A percentile compares a stretch with the other conserved stretches of the same genome.
Evolutionary conservation across 352 stramenopile species (phyloP).

Genomic region (Pythium coloratum): DNA sequence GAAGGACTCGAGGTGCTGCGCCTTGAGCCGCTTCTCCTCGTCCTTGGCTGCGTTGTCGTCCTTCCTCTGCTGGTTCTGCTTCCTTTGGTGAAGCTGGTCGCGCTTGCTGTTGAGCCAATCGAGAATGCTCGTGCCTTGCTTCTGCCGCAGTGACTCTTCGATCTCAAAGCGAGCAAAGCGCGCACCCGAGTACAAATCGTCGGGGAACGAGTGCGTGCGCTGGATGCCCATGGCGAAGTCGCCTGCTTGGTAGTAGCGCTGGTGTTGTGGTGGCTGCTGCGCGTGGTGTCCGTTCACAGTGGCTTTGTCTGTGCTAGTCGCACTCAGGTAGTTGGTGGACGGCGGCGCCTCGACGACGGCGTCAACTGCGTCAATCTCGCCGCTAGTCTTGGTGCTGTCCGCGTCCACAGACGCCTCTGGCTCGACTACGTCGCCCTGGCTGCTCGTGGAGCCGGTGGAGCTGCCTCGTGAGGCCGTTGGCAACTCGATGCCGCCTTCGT

Average conservation of each 20-base stretch:
- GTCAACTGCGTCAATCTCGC: neutral
- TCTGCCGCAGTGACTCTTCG: conserved; percentile 64
- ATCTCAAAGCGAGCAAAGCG: conserved; percentile 80
- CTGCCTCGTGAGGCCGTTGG: conserved; percentile 11
- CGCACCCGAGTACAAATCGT: conserved; percentile 70
- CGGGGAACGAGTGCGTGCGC: conserved; percentile 80
- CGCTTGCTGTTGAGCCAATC: conserved; percentile 63
- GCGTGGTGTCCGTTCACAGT: neutral
- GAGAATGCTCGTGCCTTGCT: conserved; percentile 63
- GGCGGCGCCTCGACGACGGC: neutral
- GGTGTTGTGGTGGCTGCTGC: conserved; percentile 1
- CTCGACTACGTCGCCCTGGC: conserved; percentile 22
- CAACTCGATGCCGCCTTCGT: conserved; percentile 14
- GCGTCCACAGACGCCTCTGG: conserved; percentile 14
- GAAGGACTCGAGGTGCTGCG: conserved; percentile 84
- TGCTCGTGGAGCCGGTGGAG: conserved; percentile 22
- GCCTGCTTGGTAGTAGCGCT: conserved; percentile 34
- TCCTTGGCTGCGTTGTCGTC: conserved; percentile 45
- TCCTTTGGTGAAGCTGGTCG: conserved; percentile 24
- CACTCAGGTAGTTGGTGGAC: neutral
- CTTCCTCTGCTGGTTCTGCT: conserved; percentile 26
- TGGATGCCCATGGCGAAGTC: conserved; percentile 37
- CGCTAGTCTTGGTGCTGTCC: neutral
- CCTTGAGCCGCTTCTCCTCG: conserved; percentile 75
- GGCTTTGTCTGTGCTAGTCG: neutral